Conservation (phyloP, 805 yeast species). For the Saccharomycopsis fibuligera region DNA sequence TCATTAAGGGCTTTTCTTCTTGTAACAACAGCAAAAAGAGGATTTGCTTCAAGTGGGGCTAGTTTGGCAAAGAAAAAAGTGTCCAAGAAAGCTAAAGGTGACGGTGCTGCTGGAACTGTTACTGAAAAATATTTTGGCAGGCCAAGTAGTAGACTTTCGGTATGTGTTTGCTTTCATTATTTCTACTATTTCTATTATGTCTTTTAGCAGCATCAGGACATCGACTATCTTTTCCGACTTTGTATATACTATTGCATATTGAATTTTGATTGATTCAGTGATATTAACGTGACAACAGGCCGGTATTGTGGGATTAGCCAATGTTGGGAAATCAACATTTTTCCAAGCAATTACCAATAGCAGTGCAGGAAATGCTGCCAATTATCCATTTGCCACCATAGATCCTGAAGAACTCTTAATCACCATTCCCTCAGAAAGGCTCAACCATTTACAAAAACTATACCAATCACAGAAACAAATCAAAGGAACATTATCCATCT, state of each 20-base stretch:
- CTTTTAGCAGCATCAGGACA: too few species aligned
- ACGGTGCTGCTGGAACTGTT: too few species aligned
- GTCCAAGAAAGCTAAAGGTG: not conserved
- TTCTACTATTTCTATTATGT: too few species aligned
- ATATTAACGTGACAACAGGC: slow-evolving; percentile 25
- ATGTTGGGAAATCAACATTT: slow-evolving; percentile 94
- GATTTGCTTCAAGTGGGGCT: not conserved
- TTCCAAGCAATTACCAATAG: slow-evolving; percentile 95
- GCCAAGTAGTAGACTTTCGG: slow-evolving; percentile 17
- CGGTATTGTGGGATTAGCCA: slow-evolving; percentile 73
- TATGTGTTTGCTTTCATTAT: too few species aligned
- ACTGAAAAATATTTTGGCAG: slow-evolving; percentile 17
- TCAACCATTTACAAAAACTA: slow-evolving; percentile 46
- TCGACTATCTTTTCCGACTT: too few species aligned
- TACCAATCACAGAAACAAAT: slow-evolving; percentile 58
- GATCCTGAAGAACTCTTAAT: slow-evolving; percentile 93
- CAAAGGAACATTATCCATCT: slow-evolving; percentile 63
- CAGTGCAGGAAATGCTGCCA: slow-evolving; percentile 92
- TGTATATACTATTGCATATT: too few species aligned
- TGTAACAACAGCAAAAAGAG: not conserved
- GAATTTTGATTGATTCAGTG: too few species aligned
- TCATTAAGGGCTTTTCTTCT: too few species aligned
- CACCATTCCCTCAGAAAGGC: slow-evolving; percentile 59
- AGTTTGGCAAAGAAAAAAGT: not conserved
- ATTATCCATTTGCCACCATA: slow-evolving; percentile 96